Evolutionary conservation across 768 basidiomycete genomes (phyloP), one percentile per base, ranked within the genome.

Genomic region (Kwoniella mangroviensis): DNA sequence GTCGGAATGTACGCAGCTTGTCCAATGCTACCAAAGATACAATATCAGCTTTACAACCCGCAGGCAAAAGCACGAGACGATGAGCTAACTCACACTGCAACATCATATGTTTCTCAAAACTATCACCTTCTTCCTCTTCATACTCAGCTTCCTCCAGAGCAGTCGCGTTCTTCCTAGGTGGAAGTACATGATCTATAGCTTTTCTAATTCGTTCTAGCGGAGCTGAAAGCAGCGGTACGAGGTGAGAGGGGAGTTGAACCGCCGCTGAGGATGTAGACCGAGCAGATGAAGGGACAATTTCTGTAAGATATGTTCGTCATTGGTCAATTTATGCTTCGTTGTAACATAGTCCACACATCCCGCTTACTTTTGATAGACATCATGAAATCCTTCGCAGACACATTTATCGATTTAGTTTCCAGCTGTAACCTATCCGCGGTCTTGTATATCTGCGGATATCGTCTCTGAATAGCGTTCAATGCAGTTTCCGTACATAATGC

Each of bases 391-490:
- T 92, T 87, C 60, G 97, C 86, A 42, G 90, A 88, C 19, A 98
- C 89, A 41, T 86, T 86, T 71, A 98, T 97, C 1, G 90, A 89
- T 76, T 92, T 91, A 7, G 95, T 92, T 72, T 92, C 88, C 65
- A 98, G 86, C 59, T 94, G 79, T 2, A 98, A 84, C 11, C 97
- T 87, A 71, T 98, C 94, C 41, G 87, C 88, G 4, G 92, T 91
- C 84, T 92, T 91, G 86, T 99, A 99, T 56, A 98, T 94, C 82
- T 99, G 97, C 0, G 97, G 97, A 82, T 99, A 99, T 65, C 91
- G 87, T 68, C 97, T 86, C 79, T 99, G 97, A 24, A 99, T 92
- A 0, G 96, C 96, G 78, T 98, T 98, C 75, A 99, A 82, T 1
- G 94, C 92, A 11, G 97, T 94, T 84, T 99, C 97, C 6, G 97